Conservation (phyloP, 2,329 filamentous ascomycete species). For the Fusarium liriodendri region DNA sequence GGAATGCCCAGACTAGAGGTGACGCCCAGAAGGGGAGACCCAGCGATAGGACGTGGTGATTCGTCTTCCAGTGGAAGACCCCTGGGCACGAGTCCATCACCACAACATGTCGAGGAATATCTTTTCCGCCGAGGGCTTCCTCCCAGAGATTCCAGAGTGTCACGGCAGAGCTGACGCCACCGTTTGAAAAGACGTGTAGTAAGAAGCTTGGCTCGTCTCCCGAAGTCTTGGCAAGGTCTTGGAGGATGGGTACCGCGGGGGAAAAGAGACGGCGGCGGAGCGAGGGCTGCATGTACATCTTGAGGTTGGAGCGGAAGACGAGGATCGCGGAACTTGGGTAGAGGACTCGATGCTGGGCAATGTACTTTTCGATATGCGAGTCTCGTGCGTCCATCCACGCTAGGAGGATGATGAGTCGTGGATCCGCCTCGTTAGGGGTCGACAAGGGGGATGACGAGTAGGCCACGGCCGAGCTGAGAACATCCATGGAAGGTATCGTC, state of each 20-base stretch:
- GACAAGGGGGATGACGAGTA: slow-evolving; percentile 42
- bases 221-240: slow-evolving; percentile 41
- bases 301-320: slow-evolving; percentile 56
- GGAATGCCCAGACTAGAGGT: slow-evolving; percentile 50
- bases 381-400: slow-evolving; percentile 65
- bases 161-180: slow-evolving; percentile 57
- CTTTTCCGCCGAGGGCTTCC: slow-evolving; percentile 23
- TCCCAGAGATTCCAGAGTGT: slow-evolving; percentile 44
- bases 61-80: slow-evolving; percentile 52
- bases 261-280: slow-evolving; percentile 48
- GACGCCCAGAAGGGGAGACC: slow-evolving; percentile 49
- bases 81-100: slow-evolving; percentile 63
- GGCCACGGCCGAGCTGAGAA: slow-evolving; percentile 52
- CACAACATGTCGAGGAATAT: slow-evolving; percentile 56
- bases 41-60: slow-evolving; percentile 54
- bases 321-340: slow-evolving; percentile 61
- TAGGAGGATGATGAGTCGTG: slow-evolving; percentile 60
- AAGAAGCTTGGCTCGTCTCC: slow-evolving; percentile 50
- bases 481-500: slow-evolving; percentile 50
- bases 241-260: slow-evolving; percentile 55
- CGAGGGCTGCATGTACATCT: slow-evolving; percentile 50
- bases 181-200: slow-evolving; percentile 65
- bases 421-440: slow-evolving; percentile 35
- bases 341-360: slow-evolving; percentile 55
- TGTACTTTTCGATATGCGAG: slow-evolving; percentile 63